Evolutionary conservation across 2,329 filamentous ascomycete genomes (phyloP).

Genomic region (Neopestalotiopsis rosae): DNA sequence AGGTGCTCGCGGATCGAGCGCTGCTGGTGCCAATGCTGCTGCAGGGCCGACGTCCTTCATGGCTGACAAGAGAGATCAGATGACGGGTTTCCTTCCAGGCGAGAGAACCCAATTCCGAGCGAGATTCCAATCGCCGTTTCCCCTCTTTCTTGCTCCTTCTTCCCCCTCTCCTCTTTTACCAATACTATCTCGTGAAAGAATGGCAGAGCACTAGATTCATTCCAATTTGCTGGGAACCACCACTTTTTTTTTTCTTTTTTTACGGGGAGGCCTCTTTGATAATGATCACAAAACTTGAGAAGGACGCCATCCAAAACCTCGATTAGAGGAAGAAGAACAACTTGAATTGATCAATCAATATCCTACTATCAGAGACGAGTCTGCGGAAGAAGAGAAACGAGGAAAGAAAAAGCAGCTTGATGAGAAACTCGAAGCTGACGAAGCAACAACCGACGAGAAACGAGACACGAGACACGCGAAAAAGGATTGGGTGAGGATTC

Average conservation of each 20-base stretch:
- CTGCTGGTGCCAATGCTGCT: conserved; percentile 4
- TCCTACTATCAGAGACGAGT: conserved; percentile 1
- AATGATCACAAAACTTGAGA: conserved; percentile 15
- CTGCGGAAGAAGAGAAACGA: not conserved
- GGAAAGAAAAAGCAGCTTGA: not conserved
- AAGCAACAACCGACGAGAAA: not conserved
- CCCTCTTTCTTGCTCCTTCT: not conserved
- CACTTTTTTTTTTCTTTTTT: not conserved
- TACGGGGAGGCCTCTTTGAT: conserved; percentile 14
- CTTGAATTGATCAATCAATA: conserved; percentile 4
- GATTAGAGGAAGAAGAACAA: not conserved
- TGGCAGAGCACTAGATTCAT: not conserved
- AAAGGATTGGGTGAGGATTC: not conserved
- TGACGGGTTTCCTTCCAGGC: not conserved
- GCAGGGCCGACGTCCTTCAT: not conserved
- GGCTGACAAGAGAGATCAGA: not conserved
- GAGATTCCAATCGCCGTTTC: not conserved
- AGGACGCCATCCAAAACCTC: conserved; percentile 12
- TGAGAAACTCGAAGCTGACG: not conserved
- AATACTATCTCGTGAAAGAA: not conserved
- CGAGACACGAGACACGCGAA: not conserved
- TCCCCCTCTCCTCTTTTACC: not conserved
- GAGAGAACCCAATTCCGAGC: not conserved
- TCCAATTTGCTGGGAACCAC: not conserved
- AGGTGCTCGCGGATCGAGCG: conserved; percentile 11